phyloP scores from a whole-genome alignment of 2,329 filamentous ascomycete species.

The Fusarium sp. region DNA sequence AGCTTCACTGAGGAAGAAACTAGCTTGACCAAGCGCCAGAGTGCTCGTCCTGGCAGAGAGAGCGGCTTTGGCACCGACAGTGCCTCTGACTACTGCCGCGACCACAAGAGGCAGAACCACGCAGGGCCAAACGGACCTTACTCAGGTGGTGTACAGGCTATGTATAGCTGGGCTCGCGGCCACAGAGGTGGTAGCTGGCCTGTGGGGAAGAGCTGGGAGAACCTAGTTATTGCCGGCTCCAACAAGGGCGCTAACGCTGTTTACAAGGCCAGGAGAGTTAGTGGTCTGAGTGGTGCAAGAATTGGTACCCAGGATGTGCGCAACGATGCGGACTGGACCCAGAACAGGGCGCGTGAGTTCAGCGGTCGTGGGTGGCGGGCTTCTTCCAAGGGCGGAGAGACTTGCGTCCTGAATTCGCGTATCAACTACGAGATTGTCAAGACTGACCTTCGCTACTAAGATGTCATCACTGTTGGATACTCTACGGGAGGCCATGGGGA shows the following conservation, averaged over 20 bases:
- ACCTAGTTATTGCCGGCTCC: neutral
- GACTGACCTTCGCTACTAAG: neutral
- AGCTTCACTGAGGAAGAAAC: neutral
- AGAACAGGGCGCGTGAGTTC: neutral
- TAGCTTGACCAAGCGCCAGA: neutral
- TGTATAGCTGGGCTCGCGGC: neutral
- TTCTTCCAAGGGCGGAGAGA: neutral
- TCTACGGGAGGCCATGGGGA: rapidly evolving
- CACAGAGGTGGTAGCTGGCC: neutral
- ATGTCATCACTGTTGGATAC: no score
- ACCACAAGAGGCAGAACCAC: neutral
- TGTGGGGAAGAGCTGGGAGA: neutral
- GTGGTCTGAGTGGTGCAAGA: no score
- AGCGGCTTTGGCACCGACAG: neutral
- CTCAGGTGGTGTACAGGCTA: neutral
- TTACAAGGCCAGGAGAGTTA: neutral
- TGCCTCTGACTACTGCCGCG: neutral
- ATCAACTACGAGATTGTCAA: neutral
- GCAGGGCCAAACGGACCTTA: neutral
- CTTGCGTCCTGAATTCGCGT: rapidly evolving
- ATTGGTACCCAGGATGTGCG: neutral
- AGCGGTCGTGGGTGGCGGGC: neutral
- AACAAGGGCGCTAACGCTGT: neutral
- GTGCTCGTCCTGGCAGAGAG: neutral
- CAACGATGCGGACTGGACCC: neutral